Evolutionary conservation across 2,329 filamentous ascomycete species (phyloP).

Genomic region (Xylariaceae sp.): DNA sequence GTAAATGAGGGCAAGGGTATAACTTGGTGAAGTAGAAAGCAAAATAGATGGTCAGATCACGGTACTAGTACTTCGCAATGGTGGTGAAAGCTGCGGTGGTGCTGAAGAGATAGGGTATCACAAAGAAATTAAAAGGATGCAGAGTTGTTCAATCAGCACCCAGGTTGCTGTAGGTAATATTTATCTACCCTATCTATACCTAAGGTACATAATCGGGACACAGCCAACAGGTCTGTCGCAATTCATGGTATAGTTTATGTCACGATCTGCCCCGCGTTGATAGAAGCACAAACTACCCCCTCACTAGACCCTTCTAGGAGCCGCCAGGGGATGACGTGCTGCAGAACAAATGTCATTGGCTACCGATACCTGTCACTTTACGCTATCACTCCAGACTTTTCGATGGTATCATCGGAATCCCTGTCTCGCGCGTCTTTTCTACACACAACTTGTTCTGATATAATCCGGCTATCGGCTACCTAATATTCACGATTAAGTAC

Average conservation of each 20-base stretch:
- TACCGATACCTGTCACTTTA: conserved; percentile 20
- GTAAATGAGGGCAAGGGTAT: conserved; percentile 3
- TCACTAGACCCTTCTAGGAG: conserved; percentile 33
- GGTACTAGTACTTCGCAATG: not conserved
- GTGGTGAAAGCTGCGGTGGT: not conserved
- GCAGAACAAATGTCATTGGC: conserved; percentile 35
- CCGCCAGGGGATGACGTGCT: conserved; percentile 39
- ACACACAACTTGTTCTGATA: not conserved
- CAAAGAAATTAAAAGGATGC: not conserved
- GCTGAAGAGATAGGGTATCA: not conserved
- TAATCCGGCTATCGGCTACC: conserved; percentile 13
- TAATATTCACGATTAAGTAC: too few species aligned
- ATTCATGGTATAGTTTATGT: conserved; percentile 23
- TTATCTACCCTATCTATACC: not conserved
- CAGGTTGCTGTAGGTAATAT: conserved; percentile 13
- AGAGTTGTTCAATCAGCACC: not conserved
- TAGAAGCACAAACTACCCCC: conserved; percentile 23
- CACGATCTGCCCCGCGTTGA: not conserved
- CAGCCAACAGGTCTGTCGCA: conserved; percentile 13
- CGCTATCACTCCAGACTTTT: conserved; percentile 37
- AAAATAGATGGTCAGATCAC: not conserved
- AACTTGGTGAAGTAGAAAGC: not conserved
- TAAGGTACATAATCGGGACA: too few species aligned
- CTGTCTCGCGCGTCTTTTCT: not conserved
- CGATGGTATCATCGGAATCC: conserved; percentile 34